phyloP scores from a whole-genome alignment of 768 basidiomycete genomes.

The Lentinula lateritia region DNA sequence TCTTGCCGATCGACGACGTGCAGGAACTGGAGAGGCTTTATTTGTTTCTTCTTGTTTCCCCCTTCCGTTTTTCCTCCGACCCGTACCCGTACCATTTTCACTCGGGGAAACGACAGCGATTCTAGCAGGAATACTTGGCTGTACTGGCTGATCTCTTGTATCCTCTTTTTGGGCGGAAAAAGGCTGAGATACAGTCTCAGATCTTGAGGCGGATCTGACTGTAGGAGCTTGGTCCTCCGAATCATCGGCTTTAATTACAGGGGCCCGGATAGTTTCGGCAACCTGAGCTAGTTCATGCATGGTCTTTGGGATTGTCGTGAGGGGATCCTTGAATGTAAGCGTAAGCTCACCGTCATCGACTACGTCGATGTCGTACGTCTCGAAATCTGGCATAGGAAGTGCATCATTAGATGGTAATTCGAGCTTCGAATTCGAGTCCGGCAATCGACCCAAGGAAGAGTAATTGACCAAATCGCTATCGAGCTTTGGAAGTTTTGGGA shows the following conservation, averaged over 20 bases:
- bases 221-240: not conserved
- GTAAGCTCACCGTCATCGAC: conserved; percentile 25
- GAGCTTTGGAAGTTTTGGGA: conserved; percentile 54
- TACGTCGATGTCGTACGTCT: conserved; percentile 29
- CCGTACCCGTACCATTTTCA: not conserved
- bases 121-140: not conserved
- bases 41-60: not conserved
- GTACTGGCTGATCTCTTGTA: not conserved
- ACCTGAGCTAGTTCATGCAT: conserved; percentile 54
- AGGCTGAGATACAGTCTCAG: not conserved
- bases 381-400: conserved; percentile 17
- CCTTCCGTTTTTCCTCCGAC: not conserved
- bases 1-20: not conserved
- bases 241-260: not conserved
- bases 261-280: not conserved
- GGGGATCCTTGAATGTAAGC: conserved; percentile 19
- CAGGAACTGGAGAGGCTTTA: not conserved
- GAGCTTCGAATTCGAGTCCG: not conserved
- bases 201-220: not conserved
- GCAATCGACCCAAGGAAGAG: conserved; percentile 8
- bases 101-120: not conserved
- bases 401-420: conserved; percentile 10
- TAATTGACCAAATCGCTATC: conserved; percentile 15
- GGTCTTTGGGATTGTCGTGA: conserved; percentile 37
- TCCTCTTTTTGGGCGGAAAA: not conserved